Conservation (phyloP, 768 basidiomycete species). For the Dioszegia crocea region DNA sequence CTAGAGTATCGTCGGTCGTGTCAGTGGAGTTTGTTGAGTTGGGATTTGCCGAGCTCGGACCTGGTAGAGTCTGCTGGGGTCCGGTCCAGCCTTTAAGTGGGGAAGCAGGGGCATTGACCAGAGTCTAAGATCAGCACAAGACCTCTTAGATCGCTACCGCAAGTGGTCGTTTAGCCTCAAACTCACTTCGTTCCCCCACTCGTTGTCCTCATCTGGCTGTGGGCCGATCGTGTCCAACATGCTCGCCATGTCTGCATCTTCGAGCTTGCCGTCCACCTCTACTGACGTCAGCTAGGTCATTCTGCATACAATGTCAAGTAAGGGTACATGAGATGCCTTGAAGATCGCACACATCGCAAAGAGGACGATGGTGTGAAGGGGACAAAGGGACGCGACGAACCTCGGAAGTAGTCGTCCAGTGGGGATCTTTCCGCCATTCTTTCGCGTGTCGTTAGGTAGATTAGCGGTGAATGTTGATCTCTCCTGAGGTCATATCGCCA, state of each 20-base stretch:
- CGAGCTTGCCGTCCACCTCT: background rate
- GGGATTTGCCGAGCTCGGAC: constrained; percentile 2
- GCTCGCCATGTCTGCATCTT: no score
- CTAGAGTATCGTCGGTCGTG: background rate
- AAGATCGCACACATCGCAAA: no score
- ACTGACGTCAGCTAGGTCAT: background rate
- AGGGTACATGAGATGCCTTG: no score
- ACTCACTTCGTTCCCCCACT: background rate
- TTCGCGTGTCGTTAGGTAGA: no score
- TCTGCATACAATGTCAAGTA: no score
- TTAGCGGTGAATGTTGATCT: no score
- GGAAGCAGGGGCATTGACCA: background rate
- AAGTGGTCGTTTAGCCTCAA: background rate
- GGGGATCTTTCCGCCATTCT: constrained; percentile 6
- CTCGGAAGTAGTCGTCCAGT: constrained; percentile 22
- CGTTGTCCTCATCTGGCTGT: background rate
- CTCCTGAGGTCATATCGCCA: no score
- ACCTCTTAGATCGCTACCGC: no score
- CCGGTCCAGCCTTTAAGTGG: constrained; percentile 4
- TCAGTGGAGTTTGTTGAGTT: background rate
- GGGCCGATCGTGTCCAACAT: background rate
- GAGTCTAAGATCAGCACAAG: background rate
- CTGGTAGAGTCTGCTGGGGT: background rate
- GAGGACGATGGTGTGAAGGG: no score
- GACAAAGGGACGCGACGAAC: constrained; percentile 6